These are phyloP conservation scores for Drechslera avenae DNA, from an alignment of 2,329 filamentous ascomycete species.

Conservation along the genomic window DNA sequence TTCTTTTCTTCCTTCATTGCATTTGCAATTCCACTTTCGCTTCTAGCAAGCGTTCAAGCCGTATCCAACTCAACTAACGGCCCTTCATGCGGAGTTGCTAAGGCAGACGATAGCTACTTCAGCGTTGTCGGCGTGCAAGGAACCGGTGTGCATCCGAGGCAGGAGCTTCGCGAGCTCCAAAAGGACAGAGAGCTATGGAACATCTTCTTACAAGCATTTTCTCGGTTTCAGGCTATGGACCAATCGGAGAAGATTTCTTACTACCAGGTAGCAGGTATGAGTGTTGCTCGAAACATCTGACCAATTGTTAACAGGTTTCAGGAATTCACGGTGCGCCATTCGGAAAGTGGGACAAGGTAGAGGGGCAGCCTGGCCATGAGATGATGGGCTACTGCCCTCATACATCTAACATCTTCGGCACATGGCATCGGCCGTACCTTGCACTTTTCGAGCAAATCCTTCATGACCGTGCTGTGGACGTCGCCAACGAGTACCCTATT, in stretches of 20 bases:
- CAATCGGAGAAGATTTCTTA: conserved; percentile 40
- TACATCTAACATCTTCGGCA: conserved; percentile 35
- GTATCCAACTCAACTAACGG: conserved; percentile 24
- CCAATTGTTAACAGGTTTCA: not conserved
- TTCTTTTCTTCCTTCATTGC: conserved; percentile 28
- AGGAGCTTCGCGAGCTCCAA: conserved; percentile 39
- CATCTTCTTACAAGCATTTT: conserved; percentile 39
- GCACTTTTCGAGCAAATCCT: conserved; percentile 43
- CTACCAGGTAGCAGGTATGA: conserved; percentile 38
- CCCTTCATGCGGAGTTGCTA: conserved; percentile 26
- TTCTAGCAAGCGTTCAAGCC: conserved; percentile 22
- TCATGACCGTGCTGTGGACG: conserved; percentile 34
- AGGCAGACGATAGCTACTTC: conserved; percentile 34
- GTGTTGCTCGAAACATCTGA: not conserved
- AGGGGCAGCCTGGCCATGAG: conserved; percentile 27
- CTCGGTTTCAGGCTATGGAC: conserved; percentile 40
- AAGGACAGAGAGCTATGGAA: conserved; percentile 41
- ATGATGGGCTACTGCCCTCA: conserved; percentile 41
- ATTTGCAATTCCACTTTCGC: conserved; percentile 24
- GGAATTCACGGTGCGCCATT: conserved; percentile 44
- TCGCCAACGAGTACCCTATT: conserved; percentile 37
- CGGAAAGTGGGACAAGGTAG: conserved; percentile 33
- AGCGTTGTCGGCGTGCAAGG: conserved; percentile 42
- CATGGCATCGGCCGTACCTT: conserved; percentile 44
- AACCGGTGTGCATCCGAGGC: conserved; percentile 35